Evolutionary conservation across 257 asterid species (phyloP), one percentile per base, ranked within the genome.

Genomic region (Lithospermum erythrorhizon): DNA sequence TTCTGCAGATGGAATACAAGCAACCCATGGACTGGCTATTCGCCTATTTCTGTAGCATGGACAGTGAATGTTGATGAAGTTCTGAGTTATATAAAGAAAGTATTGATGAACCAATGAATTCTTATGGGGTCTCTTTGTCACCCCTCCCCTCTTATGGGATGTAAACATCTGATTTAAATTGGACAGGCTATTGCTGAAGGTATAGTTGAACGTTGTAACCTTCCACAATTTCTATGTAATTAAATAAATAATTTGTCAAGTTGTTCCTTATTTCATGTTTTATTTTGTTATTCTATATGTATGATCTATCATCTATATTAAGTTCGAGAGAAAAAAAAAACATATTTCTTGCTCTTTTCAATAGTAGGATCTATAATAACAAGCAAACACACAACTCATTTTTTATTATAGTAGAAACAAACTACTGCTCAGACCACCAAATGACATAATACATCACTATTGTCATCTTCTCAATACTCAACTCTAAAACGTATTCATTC

Each of bases 11-110:
- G 97, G 97, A 83, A 83, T 68, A 65, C 95, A 10, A 77, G 76
- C 83, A 93, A 89, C 68, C 95, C 97, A 0, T 93, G 99, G 96
- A 55, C 89, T 4, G 91, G 71, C 5, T 70, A 59, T 73, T 77
- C 97, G 27, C 97, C 99, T 0, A 70, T 89, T 63, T 89, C 96
- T 17, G 96, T 93, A 15, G 96, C 95, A 23, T 93, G 97, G 99
- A 76, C 94, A 19, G 95, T 86, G 62, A 68, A 93, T 48, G 83
- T 68, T 56, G 96, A 86, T 52, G 79, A 67, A 73, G 96, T 89
- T n/a, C 76, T 84, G 15, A 73, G 62, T 61, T 84, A 74, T 56
- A 24, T 93, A n/a, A 77, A 67, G 70, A 75, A 70, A 23, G 66
- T 68, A 51, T 70, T 93, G 78, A 82, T 74, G 91, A 80, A 83